Percentiles rank a stretch among this genome's conserved stretches.
Conservation (phyloP, 257 asterid genomes). For the Jacaranda mimosifolia region DNA sequence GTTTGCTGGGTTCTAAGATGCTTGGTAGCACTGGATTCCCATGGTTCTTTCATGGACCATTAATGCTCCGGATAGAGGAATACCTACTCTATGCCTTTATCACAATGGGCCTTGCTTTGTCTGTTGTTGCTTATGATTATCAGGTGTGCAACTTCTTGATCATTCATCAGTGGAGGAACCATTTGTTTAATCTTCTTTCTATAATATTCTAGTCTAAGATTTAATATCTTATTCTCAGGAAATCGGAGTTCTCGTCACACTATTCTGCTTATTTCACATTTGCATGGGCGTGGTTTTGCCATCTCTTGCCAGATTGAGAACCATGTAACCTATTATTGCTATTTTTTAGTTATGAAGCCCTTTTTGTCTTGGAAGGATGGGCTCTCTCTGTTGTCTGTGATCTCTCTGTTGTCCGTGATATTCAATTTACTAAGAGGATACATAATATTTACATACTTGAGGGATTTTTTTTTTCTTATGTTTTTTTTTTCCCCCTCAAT, state of each 20-base stretch:
- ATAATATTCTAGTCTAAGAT: conserved; percentile 20
- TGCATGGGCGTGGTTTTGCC: conserved; percentile 83
- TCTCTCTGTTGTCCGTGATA: not conserved
- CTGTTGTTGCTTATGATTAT: conserved; percentile 84
- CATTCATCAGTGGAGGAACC: conserved; percentile 12
- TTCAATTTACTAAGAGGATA: not conserved
- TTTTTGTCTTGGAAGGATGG: not conserved
- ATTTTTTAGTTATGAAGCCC: not conserved
- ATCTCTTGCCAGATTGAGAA: conserved; percentile 92
- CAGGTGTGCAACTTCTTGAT: conserved; percentile 61
- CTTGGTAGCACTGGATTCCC: conserved; percentile 89
- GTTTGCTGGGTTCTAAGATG: conserved; percentile 91
- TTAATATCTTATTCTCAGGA: conserved; percentile 64
- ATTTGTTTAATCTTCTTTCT: conserved; percentile 14
- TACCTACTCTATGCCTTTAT: conserved; percentile 59
- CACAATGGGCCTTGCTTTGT: conserved; percentile 70
- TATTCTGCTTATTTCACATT: conserved; percentile 79
- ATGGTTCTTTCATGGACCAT: conserved; percentile 74
- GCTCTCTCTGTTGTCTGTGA: not conserved
- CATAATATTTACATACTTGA: not conserved
- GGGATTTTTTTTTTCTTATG: not conserved
- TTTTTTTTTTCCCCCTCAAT: not conserved
- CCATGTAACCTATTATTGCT: conserved; percentile 60
- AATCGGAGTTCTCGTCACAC: conserved; percentile 67
- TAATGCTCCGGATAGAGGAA: conserved; percentile 76